A percentile compares a stretch with the other conserved stretches of the same genome.
phyloP scores from a whole-genome alignment of 345 rosid genomes.

The Pistacia vera region DNA sequence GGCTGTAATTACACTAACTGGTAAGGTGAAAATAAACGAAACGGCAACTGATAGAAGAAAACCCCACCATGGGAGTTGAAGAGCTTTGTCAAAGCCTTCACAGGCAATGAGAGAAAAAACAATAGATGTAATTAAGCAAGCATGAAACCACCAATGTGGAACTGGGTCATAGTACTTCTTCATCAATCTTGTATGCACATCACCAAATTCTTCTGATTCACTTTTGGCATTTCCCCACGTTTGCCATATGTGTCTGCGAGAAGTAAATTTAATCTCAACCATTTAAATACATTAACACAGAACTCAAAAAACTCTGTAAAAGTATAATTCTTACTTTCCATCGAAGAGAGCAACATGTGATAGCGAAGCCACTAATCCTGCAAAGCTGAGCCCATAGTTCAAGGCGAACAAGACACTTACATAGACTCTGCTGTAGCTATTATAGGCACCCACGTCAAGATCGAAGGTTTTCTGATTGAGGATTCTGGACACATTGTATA shows the following conservation, averaged over 20 bases:
- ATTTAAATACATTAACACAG: not conserved
- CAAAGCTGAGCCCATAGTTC: conserved; percentile 68
- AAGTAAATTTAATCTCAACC: not conserved
- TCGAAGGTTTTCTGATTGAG: conserved; percentile 46
- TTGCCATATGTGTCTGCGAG: conserved; percentile 16
- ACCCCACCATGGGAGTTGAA: conserved; percentile 68
- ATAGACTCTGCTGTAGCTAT: conserved; percentile 66
- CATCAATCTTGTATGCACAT: conserved; percentile 77
- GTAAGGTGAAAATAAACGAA: conserved; percentile 49
- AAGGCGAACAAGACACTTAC: conserved; percentile 61
- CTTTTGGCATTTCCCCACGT: conserved; percentile 41
- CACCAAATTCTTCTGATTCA: conserved; percentile 21
- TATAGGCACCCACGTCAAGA: conserved; percentile 36
- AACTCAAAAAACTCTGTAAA: conserved; percentile 4
- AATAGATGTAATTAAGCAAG: conserved; percentile 10
- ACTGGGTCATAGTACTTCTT: conserved; percentile 54
- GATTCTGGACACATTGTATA: conserved; percentile 58
- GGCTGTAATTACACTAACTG: conserved; percentile 50
- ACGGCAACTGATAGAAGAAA: conserved; percentile 34
- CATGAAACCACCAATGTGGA: conserved; percentile 57
- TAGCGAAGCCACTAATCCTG: conserved; percentile 49
- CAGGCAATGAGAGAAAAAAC: conserved; percentile 42
- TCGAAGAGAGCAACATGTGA: conserved; percentile 64
- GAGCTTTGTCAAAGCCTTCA: conserved; percentile 45
- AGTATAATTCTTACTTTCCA: conserved; percentile 46